A percentile compares a stretch with the other conserved stretches of the same genome.
Evolutionary conservation across 2,329 filamentous ascomycete species (phyloP).

Genomic region (Chlorencoelia australis): DNA sequence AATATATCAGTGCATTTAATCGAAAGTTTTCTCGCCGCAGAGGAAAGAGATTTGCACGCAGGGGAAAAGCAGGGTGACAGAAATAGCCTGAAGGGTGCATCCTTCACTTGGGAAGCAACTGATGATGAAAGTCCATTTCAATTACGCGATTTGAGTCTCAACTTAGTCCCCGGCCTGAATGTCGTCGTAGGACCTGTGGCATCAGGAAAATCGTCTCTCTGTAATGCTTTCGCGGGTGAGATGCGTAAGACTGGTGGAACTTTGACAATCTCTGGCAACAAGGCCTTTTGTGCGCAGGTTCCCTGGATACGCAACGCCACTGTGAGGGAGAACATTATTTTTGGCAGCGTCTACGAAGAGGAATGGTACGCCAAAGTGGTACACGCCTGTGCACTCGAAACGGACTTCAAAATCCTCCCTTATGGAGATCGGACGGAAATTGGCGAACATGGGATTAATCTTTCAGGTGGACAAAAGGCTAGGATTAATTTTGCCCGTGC

Average conservation of each 20-base stretch:
- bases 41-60: too few species aligned
- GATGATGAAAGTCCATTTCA: too few species aligned
- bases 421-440: slow-evolving; percentile 59
- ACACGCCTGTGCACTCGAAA: slow-evolving; percentile 52
- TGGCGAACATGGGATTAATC: slow-evolving; percentile 63
- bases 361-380: slow-evolving; percentile 54
- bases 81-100: too few species aligned
- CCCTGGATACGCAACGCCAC: slow-evolving; percentile 35
- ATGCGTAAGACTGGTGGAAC: slow-evolving; percentile 47
- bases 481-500: too few species aligned
- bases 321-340: slow-evolving; percentile 32
- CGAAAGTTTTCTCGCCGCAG: too few species aligned
- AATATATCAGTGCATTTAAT: too few species aligned
- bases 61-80: too few species aligned
- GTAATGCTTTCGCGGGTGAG: slow-evolving; percentile 56
- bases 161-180: too few species aligned
- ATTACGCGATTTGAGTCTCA: too few species aligned
- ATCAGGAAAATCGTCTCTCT: slow-evolving; percentile 52
- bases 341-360: slow-evolving; percentile 33
- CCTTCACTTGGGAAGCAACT: too few species aligned
- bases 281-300: slow-evolving; percentile 35
- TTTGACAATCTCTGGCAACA: slow-evolving; percentile 54
- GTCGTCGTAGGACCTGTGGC: slow-evolving; percentile 48
- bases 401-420: slow-evolving; percentile 36
- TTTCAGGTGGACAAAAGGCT: slow-evolving; percentile 71